Evolutionary conservation across 2,329 filamentous ascomycete genomes (phyloP).

Genomic region (Monascus ruber): DNA sequence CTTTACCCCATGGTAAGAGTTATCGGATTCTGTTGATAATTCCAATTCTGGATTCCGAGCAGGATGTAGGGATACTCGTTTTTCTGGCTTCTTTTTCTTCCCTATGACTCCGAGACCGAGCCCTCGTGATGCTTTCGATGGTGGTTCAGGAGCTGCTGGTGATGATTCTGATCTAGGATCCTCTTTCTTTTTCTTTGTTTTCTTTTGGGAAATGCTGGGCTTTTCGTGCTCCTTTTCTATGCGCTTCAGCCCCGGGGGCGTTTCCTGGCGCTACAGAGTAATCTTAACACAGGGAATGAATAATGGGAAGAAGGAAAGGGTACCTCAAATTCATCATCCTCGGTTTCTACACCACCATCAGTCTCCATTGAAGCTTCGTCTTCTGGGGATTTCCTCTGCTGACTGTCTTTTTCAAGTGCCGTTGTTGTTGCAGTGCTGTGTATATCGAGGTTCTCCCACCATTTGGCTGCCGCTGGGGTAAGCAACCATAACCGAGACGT

Average conservation of each 20-base stretch:
- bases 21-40: neutral
- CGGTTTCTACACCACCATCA: constrained; percentile 14
- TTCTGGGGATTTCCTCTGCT: constrained; percentile 1
- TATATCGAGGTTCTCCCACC: constrained; percentile 22
- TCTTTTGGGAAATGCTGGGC: neutral
- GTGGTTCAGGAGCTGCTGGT: constrained; percentile 3
- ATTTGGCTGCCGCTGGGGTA: constrained; percentile 12
- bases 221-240: constrained; percentile 2
- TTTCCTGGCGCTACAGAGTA: constrained; percentile 23
- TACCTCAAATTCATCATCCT: constrained; percentile 30
- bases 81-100: neutral
- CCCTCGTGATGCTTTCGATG: constrained; percentile 1
- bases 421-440: constrained; percentile 1
- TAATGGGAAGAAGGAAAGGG: neutral
- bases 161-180: constrained; percentile 2
- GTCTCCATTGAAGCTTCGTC: constrained; percentile 7
- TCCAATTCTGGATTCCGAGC: neutral
- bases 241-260: constrained; percentile 17
- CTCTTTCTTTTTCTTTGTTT: constrained; percentile 3
- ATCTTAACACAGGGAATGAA: constrained; percentile 2
- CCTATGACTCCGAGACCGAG: neutral
- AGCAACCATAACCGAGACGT: constrained; percentile 6
- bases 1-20: no score
- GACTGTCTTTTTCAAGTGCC: constrained; percentile 1
- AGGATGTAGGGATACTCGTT: constrained; percentile 1